Base-by-base conservation (phyloP, 257 asterid genomes). In the Vinca minor region DNA sequence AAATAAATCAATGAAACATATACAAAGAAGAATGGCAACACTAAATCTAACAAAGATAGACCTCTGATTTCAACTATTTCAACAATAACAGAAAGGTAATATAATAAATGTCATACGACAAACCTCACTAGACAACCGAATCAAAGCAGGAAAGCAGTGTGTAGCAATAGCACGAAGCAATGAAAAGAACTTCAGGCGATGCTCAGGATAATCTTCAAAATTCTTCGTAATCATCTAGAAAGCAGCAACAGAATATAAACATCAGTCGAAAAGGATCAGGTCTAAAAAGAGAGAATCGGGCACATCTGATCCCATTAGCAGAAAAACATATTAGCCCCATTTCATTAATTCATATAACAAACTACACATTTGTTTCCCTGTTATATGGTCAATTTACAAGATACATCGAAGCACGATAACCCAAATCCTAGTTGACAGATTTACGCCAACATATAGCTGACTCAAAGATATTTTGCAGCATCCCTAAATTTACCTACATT, bases 201-300 rank as follows among this genome's bases (percentile, higher is more conserved):
- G 97, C 81, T 93, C 99, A 1, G 99, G 99, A 82, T 93, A 93
- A 77, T 93, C 99, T 76, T 93, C 99, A 67, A 93, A 93, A 68
- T 93, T 93, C 76, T 86, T 87, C 0, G 99, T 93, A 60, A 93
- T 93, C 99, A 93, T 93, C 99, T 93, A 90, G 59, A 69, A 56
- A 46, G 36, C 42, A 67, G 35, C 41, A n/a, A 62, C 28, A 14
- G 55, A 61, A 15, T 4, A 39, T 10, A 65, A 21, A 58, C 35
- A 39, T 56, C 39, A 56, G 26, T 15, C n/a, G n/a, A 56, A 56
- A 29, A 31, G 12, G 42, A 56, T 6, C 42, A 59, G 69, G 64
- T 63, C 55, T n/a, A 63, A n/a, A n/a, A 45, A 29, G n/a, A 63
- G 18, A 28, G 45, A 64, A 5, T 25, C 26, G 21, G 18, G 9